Base-by-base conservation (phyloP, 2,329 filamentous ascomycete species). In the Blastomyces percursus region DNA sequence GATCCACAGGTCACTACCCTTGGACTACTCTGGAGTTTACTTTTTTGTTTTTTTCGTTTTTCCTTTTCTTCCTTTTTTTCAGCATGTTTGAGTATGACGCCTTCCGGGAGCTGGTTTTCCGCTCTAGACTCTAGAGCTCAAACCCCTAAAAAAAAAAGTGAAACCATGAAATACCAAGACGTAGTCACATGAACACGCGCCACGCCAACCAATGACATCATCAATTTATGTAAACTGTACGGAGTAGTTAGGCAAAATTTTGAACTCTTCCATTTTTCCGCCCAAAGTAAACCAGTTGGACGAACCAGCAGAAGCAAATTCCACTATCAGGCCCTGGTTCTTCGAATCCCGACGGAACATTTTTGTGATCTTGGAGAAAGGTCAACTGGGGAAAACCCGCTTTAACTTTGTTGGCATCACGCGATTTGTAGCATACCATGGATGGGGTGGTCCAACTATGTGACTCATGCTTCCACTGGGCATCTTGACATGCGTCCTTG, bases 391-490 rank as follows among this genome's bases (percentile, higher is more conserved):
- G 8, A 32, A 11, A 38, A 38, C 2, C 35, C 7, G 21, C 40
- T 46, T 19, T 19, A 32, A 21, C 40, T 59, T 46, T 48, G 56
- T 46, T 59, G 40, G 40, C 27, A 60, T 11, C 46, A 52, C n/a
- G 32, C 46, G 40, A 60, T 50, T 60, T 19, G 58, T 24, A 24
- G 3, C n/a, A 9, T 42, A 27, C 59, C 58, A 30, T 35, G 58
- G 30, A 30, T 35, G 58, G 30, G 12, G 14, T 21, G 11, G 4
- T 40, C 24, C 24, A 30, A 24, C 11, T 2, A 16, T 19, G 38
- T 61, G 60, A 61, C 60, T 61, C 60, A 61, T 61, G 27, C 27
- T n/a, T 51, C 16, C 14, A 51, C 54, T n/a, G 32, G 38, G n/a
- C n/a, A 61, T 12, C 35, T 12, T 3, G 35, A 38, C 35, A 38